These are phyloP conservation scores for Hemisphaericaspora xylanilytica DNA, from an alignment of 1,139 yeast species.

Conservation along the genomic window DNA sequence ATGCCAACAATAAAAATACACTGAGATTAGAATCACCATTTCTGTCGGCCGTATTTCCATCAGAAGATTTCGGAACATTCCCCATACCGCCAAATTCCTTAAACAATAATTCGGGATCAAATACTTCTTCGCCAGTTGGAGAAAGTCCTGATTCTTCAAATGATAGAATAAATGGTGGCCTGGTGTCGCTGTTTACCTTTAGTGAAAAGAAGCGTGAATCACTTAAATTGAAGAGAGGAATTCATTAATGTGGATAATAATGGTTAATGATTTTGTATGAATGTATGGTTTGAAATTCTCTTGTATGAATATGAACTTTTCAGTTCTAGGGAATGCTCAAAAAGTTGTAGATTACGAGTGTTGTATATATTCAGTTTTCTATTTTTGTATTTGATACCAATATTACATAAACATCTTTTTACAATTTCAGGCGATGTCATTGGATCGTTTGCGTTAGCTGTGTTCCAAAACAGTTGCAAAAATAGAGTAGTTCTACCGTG, in stretches of 20 bases:
- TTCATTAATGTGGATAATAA: slow-evolving; percentile 24
- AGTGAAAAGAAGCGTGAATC: slow-evolving; percentile 51
- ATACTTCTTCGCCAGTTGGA: slow-evolving; percentile 2
- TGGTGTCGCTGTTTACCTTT: slow-evolving; percentile 21
- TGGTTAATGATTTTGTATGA: not conserved
- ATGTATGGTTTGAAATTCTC: not conserved
- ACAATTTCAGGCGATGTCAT: too few relatives aligned
- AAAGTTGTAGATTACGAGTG: too few relatives aligned
- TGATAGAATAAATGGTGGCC: slow-evolving; percentile 6
- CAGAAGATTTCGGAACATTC: slow-evolving; percentile 33
- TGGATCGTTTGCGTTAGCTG: too few relatives aligned
- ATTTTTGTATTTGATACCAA: too few relatives aligned
- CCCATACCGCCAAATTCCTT: slow-evolving; percentile 3
- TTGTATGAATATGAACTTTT: too few relatives aligned
- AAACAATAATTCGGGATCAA: not conserved
- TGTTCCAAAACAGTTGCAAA: too few relatives aligned
- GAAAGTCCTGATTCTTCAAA: slow-evolving; percentile 8
- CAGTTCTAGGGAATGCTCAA: too few relatives aligned
- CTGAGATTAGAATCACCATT: slow-evolving; percentile 44
- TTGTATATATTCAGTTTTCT: too few relatives aligned
- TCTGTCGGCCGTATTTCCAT: slow-evolving; percentile 41
- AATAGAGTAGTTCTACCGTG: too few relatives aligned
- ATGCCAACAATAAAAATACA: slow-evolving; percentile 7
- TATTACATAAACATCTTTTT: too few relatives aligned
- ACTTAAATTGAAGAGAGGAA: slow-evolving; percentile 47